These are phyloP conservation scores for Poa pratensis DNA, from an alignment of 176 grass and related monocot species.

Conservation along the genomic window DNA sequence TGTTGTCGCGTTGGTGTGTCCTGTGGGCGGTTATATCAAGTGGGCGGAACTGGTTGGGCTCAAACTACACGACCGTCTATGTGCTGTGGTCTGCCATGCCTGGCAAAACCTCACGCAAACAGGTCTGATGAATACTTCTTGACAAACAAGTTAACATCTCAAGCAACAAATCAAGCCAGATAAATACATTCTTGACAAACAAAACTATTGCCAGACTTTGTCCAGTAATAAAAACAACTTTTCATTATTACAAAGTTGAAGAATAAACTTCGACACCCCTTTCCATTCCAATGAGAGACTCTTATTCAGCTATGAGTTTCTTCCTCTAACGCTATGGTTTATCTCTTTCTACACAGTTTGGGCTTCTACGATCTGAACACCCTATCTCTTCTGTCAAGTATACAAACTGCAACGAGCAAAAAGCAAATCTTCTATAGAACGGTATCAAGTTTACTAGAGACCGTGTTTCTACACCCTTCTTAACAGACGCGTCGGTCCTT, in stretches of 20 bases:
- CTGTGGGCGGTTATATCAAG: constrained; percentile 38
- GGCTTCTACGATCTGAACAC: constrained; percentile 46
- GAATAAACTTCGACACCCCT: constrained; percentile 16
- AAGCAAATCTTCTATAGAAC: constrained; percentile 44
- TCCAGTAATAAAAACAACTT: constrained; percentile 28
- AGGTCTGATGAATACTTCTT: too few relatives aligned
- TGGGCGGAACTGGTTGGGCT: too few relatives aligned
- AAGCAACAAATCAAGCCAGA: not conserved
- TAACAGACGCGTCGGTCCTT: constrained; percentile 25
- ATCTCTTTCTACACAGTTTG: constrained; percentile 52
- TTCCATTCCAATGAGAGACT: constrained; percentile 31
- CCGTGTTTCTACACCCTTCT: constrained; percentile 45
- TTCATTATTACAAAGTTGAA: constrained; percentile 44
- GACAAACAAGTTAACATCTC: not conserved
- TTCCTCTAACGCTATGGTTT: constrained; percentile 48
- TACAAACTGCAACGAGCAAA: constrained; percentile 50
- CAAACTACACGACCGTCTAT: too few relatives aligned
- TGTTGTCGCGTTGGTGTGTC: not conserved
- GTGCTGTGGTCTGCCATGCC: too few relatives aligned
- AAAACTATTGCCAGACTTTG: constrained; percentile 31
- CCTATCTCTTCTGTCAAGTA: constrained; percentile 32
- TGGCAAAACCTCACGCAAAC: too few relatives aligned
- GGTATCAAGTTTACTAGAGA: constrained; percentile 23
- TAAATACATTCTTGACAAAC: constrained; percentile 28
- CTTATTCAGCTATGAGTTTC: constrained; percentile 56